These are phyloP conservation scores for Mallotus japonicus DNA, from an alignment of 441 rosid genomes.

Conservation along the genomic window DNA sequence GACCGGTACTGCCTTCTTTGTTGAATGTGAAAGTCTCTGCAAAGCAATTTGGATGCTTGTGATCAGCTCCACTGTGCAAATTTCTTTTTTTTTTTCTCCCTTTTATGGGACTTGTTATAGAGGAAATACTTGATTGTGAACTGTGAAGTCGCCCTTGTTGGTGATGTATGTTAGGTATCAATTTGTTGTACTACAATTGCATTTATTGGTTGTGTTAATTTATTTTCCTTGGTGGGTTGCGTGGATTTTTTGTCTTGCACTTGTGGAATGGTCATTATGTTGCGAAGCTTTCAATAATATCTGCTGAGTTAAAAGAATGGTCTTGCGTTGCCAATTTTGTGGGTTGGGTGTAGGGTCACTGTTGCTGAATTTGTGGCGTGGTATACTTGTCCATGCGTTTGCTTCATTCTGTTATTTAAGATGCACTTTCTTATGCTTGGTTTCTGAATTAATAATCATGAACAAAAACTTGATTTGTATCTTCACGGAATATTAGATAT, in stretches of 20 bases:
- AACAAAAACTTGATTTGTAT: neutral
- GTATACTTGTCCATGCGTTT: neutral
- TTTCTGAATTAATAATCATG: neutral
- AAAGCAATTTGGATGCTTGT: conserved; percentile 6
- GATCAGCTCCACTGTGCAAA: neutral
- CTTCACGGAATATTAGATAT: neutral
- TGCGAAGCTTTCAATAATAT: neutral
- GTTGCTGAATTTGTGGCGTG: neutral
- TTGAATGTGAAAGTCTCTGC: conserved; percentile 3
- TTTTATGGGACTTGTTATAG: conserved; percentile 8
- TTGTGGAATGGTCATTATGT: neutral
- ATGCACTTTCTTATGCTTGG: too few relatives aligned
- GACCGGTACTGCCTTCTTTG: neutral
- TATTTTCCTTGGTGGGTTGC: neutral
- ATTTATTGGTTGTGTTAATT: neutral
- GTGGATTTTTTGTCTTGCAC: too few relatives aligned
- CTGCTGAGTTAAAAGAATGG: neutral
- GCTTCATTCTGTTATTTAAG: neutral
- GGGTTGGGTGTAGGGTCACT: neutral
- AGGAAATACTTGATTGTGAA: conserved; percentile 14
- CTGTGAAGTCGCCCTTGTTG: conserved; percentile 2
- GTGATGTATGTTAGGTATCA: neutral
- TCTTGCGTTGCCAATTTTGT: neutral
- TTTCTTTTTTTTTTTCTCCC: neutral
- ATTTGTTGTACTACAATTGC: neutral